Evolutionary conservation across 192 early-diverging fungal species (phyloP).

Genomic region (Paraglomus brasilianum): DNA sequence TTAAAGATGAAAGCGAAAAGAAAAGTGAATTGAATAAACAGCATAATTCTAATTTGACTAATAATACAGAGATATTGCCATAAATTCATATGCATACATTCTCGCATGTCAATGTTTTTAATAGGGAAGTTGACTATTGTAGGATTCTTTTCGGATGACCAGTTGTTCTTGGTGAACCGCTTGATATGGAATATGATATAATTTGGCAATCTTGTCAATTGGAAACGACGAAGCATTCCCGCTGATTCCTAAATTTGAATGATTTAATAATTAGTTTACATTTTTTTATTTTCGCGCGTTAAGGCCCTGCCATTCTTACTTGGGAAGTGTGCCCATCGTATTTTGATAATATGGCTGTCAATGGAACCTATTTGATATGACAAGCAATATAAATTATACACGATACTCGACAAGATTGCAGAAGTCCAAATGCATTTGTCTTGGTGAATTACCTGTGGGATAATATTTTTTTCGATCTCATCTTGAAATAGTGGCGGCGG

Average conservation of each 20-base stretch:
- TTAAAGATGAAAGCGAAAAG: constrained; percentile 1
- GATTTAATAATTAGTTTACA: background rate
- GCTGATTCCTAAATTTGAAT: constrained; percentile 42
- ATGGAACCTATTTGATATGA: constrained; percentile 54
- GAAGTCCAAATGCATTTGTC: too few relatives aligned
- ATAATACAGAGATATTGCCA: background rate
- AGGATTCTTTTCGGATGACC: constrained; percentile 87
- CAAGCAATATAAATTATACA: constrained; percentile 20
- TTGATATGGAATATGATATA: constrained; percentile 92
- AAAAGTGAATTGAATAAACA: constrained; percentile 17
- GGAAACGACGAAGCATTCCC: constrained; percentile 66
- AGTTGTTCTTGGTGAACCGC: constrained; percentile 84
- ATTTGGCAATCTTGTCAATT: constrained; percentile 71
- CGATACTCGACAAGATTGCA: background rate
- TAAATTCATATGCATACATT: constrained; percentile 57
- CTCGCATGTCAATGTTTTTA: constrained; percentile 78
- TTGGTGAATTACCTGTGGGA: constrained; percentile 82
- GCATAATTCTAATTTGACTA: background rate
- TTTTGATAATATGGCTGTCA: constrained; percentile 77
- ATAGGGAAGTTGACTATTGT: constrained; percentile 97
- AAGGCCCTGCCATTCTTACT: constrained; percentile 37
- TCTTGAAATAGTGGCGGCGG: constrained; percentile 88
- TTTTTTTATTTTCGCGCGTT: constrained; percentile 1
- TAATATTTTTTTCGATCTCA: constrained; percentile 79
- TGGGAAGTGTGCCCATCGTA: constrained; percentile 77